These are phyloP conservation scores for Coemansia sp. DNA, from an alignment of 192 early-diverging fungal species.

Conservation along the genomic window DNA sequence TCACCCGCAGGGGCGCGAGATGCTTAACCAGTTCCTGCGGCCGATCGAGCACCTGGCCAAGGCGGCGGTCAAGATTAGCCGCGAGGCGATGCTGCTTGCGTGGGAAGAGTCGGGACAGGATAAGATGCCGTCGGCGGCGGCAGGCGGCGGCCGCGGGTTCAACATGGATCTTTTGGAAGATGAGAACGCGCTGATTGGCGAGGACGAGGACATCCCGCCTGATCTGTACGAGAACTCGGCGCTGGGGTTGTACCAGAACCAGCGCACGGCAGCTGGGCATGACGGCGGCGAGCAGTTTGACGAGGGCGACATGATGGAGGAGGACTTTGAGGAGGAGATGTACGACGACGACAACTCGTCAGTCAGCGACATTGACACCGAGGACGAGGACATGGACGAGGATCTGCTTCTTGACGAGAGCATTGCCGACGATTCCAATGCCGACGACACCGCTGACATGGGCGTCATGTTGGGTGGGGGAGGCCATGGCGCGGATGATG, in stretches of 20 bases:
- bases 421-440: conserved; percentile 66
- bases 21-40: conserved; percentile 74
- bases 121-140: conserved; percentile 38
- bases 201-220: conserved; percentile 49
- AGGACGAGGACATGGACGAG: conserved; percentile 65
- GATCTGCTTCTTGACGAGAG: conserved; percentile 33
- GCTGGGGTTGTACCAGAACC: conserved; percentile 50
- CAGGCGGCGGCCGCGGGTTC: conserved; percentile 19
- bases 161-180: conserved; percentile 39
- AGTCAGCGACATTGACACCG: conserved; percentile 64
- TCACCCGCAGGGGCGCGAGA: conserved; percentile 73
- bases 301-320: conserved; percentile 41
- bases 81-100: conserved; percentile 53
- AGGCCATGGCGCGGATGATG: conserved; percentile 36
- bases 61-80: conserved; percentile 79
- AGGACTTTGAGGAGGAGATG: conserved; percentile 50
- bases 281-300: conserved; percentile 15
- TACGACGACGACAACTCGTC: conserved; percentile 58
- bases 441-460: conserved; percentile 57
- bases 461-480: conserved; percentile 45
- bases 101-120: conserved; percentile 49
- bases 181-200: conserved; percentile 24
- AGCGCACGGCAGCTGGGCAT: conserved; percentile 31
- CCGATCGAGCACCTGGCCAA: conserved; percentile 88
- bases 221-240: conserved; percentile 53